Base-by-base conservation (phyloP, 257 asterid genomes). In the Oldenlandia corymbosa region DNA sequence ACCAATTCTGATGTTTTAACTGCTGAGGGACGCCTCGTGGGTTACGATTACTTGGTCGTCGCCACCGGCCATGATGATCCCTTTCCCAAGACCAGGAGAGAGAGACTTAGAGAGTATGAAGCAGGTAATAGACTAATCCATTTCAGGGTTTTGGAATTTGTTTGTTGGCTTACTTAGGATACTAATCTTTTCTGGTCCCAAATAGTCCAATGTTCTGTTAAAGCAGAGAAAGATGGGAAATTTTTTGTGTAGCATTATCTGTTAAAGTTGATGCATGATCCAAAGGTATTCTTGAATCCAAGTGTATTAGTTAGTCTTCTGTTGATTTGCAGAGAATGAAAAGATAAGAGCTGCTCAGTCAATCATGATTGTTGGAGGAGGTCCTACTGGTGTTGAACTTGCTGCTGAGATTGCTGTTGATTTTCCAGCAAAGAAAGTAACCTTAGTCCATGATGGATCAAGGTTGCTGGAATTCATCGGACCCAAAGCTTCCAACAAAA, bases 361-460 rank as follows among this genome's bases (percentile, higher is more conserved):
- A 21, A 51, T 89, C 21, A 60, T 89, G 82, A 79, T 89, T 6
- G 81, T 86, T 26, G 96, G 95, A 28, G 96, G 96, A 41, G 93
- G 95, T 10, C 93, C 95, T 14, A 72, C 81, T 20, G 95, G 95
- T 5, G 96, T 91, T n/a, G 95, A 91, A 62, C 88, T 91, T 49
- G 94, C 95, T 10, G 93, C 84, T n/a, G 96, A 91, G 66, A 84
- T 91, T 2, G 88, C 90, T 7, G 85, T 86, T 1, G 95, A 85
- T 73, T 88, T 81, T 60, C 84, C 87, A 0, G 78, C 78, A 1
- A 91, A 84, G 71, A 80, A 65, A 65, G 85, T 88, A 5, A 79
- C 74, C 30, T 73, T 91, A 7, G 87, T 88, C 55, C 98, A 91
- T 21, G 65, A 82, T 1, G 96, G 98, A 16, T 66, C 83, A 4